Evolutionary conservation across 148 eudicot species (phyloP), one percentile per base, ranked within the genome.

Genomic region (Arbutus unedo): DNA sequence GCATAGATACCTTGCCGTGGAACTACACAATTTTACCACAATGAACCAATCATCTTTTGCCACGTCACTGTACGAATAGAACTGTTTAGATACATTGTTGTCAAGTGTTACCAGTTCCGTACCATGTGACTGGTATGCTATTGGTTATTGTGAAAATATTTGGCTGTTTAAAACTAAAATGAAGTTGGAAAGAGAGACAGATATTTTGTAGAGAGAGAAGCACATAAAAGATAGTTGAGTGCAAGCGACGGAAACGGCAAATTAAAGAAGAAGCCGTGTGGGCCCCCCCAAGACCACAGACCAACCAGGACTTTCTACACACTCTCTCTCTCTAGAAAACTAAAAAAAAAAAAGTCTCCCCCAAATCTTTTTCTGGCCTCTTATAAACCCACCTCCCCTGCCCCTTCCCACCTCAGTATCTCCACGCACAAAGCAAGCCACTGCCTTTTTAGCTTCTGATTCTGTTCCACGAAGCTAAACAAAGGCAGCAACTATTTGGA

Each of bases 301-400:
- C 85, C 88, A 83, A 80, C 38, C 84, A 56, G 56, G 87, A 85
- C 64, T 14, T 51, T 71, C 66, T 80, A 81, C 21, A 31, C 81
- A 76, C 85, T 1, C 25, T 75, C 77, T 55, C 62, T 74, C 44
- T 64, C 48, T 57, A 50, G 62, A 77, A 53, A 25, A 10, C 25
- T 23, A 66, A 5, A 77, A 55, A 55, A 47, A 47, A 9, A 79
- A 64, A 53, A 44, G 18, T 51, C 18, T 68, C 67, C 3, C 45
- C 14, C 50, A 81, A 67, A 86, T 89, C 87, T 89, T 81, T 87
- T 74, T 78, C 89, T 83, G 56, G 43, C 48, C 82, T 81, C 82
- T 76, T 89, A 89, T 85, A 89, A 76, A 87, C 83, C 88, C 89
- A 66, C 84, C 72, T 77, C 82, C 85, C 80, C 76, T 13, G 1